Base-by-base conservation (phyloP, 2,329 filamentous ascomycete genomes). In the Trichoderma asperellum region DNA sequence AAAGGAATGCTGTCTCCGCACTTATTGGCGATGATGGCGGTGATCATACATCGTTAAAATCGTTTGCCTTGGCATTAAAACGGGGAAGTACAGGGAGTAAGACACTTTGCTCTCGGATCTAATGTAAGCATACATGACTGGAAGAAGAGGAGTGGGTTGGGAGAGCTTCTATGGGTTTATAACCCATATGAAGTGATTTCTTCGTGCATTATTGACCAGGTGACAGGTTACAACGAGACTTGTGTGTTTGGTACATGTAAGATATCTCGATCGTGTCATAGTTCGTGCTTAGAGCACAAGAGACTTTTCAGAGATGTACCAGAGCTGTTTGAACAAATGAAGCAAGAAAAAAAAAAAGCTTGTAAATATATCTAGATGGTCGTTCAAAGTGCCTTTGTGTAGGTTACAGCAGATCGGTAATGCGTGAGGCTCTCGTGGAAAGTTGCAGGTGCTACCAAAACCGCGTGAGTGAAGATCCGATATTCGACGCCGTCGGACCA, bases 401-500 rank as follows among this genome's bases (percentile, higher is more conserved):
- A 14, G 57, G 37, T 52, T 34, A 62, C 57, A 61, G 43, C 7
- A 52, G 40, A 21, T 35, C 11, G 35, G 37, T 40, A 37, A 52
- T 24, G 52, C 57, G 40, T 37, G 32, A 68, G 63, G 37, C 53
- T 52, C 67, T 57, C 67, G 40, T 69, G 60, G 58, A 32, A 69
- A 67, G 32, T 60, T 58, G 67, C 52, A 57, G 53, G 59, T 69
- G 67, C 53, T 57, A 69, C 67, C 40, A 69, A 24, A 34, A 34
- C 7, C 52, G 49, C 55, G 58, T 60, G 49, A 34, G 57, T 11
- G 18, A 37, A n/a, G 37, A 10, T 24, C 24, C 24, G 24, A 27
- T 5, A 57, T 57, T 69, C 56, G 53, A 60, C 61, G 68, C 68
- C 68, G 68, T 69, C 68, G 68, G 61, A 65, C 61, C 61, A 47